Base-by-base conservation (phyloP, 1,284 basidiomycete species). In the Acaromyces ingoldii region DNA sequence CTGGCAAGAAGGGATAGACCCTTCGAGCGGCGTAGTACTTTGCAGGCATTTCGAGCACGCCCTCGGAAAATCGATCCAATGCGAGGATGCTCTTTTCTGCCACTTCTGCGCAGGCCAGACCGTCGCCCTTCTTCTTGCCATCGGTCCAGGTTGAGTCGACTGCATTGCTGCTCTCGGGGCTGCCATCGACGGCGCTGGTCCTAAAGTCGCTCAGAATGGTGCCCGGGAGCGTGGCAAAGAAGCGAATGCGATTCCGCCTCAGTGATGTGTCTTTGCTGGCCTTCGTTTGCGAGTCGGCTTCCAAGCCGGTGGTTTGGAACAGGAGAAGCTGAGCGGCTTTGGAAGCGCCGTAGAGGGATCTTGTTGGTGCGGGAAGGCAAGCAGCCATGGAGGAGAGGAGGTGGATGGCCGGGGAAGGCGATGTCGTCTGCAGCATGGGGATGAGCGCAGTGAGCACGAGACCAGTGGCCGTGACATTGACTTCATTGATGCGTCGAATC, bases 341-440 rank as follows among this genome's bases (percentile, higher is more conserved):
- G 3, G 87, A 88, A 0, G 89, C 84, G 0, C 83, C 84, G 75
- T 96, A 96, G 25, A 96, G 77, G 0, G 87, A 79, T 15, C 91
- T 85, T 0, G 88, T 90, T 0, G 91, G 91, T 0, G 91, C 84
- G 0, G 91, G 87, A 24, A 91, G 82, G 6, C 87, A 79, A 0
- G 88, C 84, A 2, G 86, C 90, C 3, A 88, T 80, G 6, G 86
- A 89, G 7, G 88, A 89, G 33, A 93, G 77, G 47, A 91, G 82
- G 33, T 88, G 82, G 36, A 93, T 80, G 0, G 87, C 83, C 0
- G 91, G 91, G 0, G 82, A 80, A 0, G 66, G 55, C 0, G 89
- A 92, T 0, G 84, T 83, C 17, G 79, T 77, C 17, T 83, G 80
- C 21, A 95, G 82, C 3, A 91, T 70, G 0, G 91, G 90, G 1